phyloP scores from a whole-genome alignment of 2,329 filamentous ascomycete species.

The Cladosporium sp. region DNA sequence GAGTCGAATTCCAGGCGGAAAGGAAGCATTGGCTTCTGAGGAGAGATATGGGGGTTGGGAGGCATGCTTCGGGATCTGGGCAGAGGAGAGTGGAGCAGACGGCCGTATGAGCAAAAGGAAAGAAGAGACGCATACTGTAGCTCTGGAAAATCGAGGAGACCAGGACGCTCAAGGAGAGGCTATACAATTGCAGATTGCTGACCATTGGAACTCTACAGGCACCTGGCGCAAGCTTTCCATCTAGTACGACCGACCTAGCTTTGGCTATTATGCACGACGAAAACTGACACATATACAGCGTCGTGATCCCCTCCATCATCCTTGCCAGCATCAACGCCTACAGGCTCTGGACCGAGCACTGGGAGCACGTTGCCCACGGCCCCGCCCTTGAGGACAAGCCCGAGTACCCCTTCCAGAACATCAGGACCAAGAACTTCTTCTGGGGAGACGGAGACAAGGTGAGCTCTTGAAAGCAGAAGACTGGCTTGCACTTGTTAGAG shows the following conservation, averaged over 20 bases:
- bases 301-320: constrained; percentile 67
- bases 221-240: constrained; percentile 94
- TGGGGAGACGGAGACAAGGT: constrained; percentile 98
- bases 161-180: not conserved
- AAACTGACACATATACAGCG: constrained; percentile 29
- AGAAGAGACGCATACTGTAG: not conserved
- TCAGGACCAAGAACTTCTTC: constrained; percentile 90
- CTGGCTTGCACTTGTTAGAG: too few species aligned
- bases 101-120: not conserved
- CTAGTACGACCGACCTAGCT: constrained; percentile 58
- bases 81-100: not conserved
- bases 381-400: constrained; percentile 82
- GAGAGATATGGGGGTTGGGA: not conserved
- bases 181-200: constrained; percentile 7
- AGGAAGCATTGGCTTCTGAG: not conserved
- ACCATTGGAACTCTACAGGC: constrained; percentile 48
- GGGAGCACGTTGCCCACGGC: constrained; percentile 88
- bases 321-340: constrained; percentile 78
- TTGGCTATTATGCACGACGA: constrained; percentile 10
- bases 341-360: constrained; percentile 90
- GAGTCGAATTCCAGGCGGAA: constrained; percentile 36
- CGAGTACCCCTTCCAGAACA: constrained; percentile 97
- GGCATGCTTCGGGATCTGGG: not conserved
- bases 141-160: not conserved
- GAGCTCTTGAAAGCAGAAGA: constrained; percentile 25